A percentile compares a stretch with the other conserved stretches of the same genome.
Evolutionary conservation across 352 stramenopile species (phyloP).

Genomic region (Phytophthora multivora): DNA sequence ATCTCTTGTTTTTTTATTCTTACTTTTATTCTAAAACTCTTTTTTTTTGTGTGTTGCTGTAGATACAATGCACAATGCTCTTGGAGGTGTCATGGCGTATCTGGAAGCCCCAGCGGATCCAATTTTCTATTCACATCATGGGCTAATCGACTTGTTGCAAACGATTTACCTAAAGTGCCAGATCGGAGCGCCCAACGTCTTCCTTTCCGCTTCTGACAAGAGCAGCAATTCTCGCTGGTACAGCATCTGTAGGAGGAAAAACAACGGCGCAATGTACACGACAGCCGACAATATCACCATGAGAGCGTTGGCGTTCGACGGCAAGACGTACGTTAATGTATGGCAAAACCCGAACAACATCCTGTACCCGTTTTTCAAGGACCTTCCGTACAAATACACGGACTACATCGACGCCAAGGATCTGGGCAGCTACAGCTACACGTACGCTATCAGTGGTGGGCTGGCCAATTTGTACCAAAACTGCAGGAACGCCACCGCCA

Average conservation of each 20-base stretch:
- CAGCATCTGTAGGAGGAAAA: conserved; percentile 27
- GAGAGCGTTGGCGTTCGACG: conserved; percentile 10
- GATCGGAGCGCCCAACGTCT: conserved; percentile 29
- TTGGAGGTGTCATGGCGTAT: conserved; percentile 54
- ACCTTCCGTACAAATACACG: conserved; percentile 43
- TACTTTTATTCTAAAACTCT: background rate
- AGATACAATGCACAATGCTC: conserved; percentile 51
- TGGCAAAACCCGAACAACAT: conserved; percentile 41
- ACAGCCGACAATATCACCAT: conserved; percentile 38
- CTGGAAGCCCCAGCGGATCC: conserved; percentile 54
- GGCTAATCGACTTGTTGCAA: conserved; percentile 47
- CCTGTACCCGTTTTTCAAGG: conserved; percentile 71
- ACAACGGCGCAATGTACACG: conserved; percentile 12
- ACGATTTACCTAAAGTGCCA: conserved; percentile 68
- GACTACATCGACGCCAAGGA: conserved; percentile 61
- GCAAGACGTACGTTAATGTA: conserved; percentile 40
- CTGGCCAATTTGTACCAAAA: conserved; percentile 57
- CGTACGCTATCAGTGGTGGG: conserved; percentile 52
- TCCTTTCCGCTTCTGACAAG: conserved; percentile 34
- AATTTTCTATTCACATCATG: conserved; percentile 63
- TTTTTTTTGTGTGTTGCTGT: no score
- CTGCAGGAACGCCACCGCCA: conserved; percentile 44
- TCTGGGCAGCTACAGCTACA: conserved; percentile 63
- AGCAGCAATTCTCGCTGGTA: conserved; percentile 41
- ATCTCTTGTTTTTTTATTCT: background rate